Conservation (phyloP, 176 grass and related monocot species). For the Eragrostis nindensis region DNA sequence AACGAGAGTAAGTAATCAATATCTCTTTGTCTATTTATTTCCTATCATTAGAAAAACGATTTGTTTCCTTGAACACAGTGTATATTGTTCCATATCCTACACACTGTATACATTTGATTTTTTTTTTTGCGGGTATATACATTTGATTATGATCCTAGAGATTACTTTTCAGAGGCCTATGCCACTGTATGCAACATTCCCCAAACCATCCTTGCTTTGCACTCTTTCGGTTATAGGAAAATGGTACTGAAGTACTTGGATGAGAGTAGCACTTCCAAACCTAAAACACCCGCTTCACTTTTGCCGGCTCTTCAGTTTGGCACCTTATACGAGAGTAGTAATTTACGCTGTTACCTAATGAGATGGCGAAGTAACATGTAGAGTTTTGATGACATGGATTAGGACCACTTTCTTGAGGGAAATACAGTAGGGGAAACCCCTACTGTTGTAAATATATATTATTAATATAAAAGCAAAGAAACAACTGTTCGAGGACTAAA, state of each 20-base stretch:
- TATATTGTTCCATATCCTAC: background rate
- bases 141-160: background rate
- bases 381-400: constrained; percentile 16
- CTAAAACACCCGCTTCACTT: background rate
- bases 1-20: constrained; percentile 7
- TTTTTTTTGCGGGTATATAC: too few relatives aligned
- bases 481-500: too few relatives aligned
- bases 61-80: background rate
- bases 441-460: too few relatives aligned
- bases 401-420: too few relatives aligned
- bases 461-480: too few relatives aligned
- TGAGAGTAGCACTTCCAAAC: background rate
- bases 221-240: background rate
- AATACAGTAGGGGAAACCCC: too few relatives aligned
- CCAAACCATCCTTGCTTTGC: background rate
- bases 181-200: background rate
- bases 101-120: too few relatives aligned
- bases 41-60: background rate
- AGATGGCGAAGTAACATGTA: background rate
- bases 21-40: constrained; percentile 7
- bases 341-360: background rate
- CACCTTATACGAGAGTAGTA: background rate
- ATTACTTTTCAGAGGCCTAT: background rate
- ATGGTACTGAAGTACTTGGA: constrained; percentile 8
- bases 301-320: background rate